These are phyloP conservation scores for Candida xyloterini DNA, from an alignment of 805 yeast species.

Conservation along the genomic window DNA sequence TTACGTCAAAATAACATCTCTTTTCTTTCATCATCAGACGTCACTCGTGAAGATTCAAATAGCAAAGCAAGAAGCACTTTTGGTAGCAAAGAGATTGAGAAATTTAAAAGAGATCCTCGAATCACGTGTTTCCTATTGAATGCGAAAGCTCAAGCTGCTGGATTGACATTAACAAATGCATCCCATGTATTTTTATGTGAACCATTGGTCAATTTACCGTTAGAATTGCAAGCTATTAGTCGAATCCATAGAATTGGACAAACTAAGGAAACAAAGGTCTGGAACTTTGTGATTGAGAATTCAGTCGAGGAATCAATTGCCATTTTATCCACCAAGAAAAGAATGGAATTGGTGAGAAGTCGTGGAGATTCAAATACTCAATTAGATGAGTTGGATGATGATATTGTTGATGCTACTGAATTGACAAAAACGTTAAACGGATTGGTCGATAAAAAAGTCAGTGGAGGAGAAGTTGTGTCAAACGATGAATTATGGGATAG, in stretches of 20 bases:
- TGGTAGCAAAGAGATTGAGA: slow-evolving; percentile 42
- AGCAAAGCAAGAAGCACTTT: slow-evolving; percentile 3
- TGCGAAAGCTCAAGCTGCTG: slow-evolving; percentile 86
- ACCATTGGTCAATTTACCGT: slow-evolving; percentile 82
- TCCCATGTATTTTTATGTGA: slow-evolving; percentile 90
- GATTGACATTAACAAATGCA: slow-evolving; percentile 87
- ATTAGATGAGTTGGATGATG: slow-evolving; percentile 30
- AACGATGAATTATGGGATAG: slow-evolving; percentile 62
- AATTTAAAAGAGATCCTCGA: slow-evolving; percentile 55
- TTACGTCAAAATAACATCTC: slow-evolving; percentile 55
- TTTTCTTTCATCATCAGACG: slow-evolving; percentile 51
- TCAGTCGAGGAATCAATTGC: slow-evolving; percentile 90
- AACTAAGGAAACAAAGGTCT: slow-evolving; percentile 71
- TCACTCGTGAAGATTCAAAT: slow-evolving; percentile 5
- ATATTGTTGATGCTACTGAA: slow-evolving; percentile 53
- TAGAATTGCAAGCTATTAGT: slow-evolving; percentile 89
- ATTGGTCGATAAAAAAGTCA: slow-evolving; percentile 42
- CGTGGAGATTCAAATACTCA: slow-evolving; percentile 14
- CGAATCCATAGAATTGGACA: slow-evolving; percentile 94
- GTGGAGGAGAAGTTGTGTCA: slow-evolving; percentile 58
- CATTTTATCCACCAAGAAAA: slow-evolving; percentile 58
- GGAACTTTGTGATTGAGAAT: slow-evolving; percentile 83
- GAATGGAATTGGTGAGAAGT: slow-evolving; percentile 42
- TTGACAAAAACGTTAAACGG: slow-evolving; percentile 49
- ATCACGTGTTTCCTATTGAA: slow-evolving; percentile 85